Percentiles rank a stretch among this genome's conserved stretches.
Conservation (phyloP, 2,329 filamentous ascomycete genomes). For the Macrophomina pseudophaseolina region DNA sequence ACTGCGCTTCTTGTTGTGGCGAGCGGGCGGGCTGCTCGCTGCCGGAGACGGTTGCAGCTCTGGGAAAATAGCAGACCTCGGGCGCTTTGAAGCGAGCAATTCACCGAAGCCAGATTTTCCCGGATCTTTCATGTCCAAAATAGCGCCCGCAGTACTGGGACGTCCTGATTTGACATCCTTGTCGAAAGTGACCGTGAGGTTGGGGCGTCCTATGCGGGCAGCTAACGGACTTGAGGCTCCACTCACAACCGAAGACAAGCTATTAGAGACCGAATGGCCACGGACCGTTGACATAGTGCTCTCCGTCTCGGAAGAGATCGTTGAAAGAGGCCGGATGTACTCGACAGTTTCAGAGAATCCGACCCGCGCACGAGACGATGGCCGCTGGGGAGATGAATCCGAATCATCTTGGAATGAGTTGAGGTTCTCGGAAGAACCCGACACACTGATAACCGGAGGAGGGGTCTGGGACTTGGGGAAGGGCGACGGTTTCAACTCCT, state of each 20-base stretch:
- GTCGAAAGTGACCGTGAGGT: conserved; percentile 48
- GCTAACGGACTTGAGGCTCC: conserved; percentile 55
- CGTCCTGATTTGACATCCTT: conserved; percentile 48
- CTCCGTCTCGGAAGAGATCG: conserved; percentile 83
- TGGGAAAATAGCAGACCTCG: conserved; percentile 43
- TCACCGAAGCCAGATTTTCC: conserved; percentile 36
- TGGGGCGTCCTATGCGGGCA: conserved; percentile 47
- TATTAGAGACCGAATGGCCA: conserved; percentile 76
- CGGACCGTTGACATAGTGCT: conserved; percentile 73
- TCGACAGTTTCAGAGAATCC: conserved; percentile 85
- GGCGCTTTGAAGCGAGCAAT: conserved; percentile 39
- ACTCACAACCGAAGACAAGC: conserved; percentile 78
- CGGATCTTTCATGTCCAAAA: conserved; percentile 57
- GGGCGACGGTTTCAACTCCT: conserved; percentile 14
- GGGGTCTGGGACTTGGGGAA: conserved; percentile 13
- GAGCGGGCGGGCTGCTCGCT: conserved; percentile 31
- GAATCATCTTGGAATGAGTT: conserved; percentile 37
- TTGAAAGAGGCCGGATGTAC: conserved; percentile 80
- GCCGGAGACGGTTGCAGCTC: conserved; percentile 29
- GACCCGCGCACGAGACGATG: conserved; percentile 67
- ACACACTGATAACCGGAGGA: conserved; percentile 43
- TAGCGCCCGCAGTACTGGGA: conserved; percentile 74
- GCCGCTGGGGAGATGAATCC: conserved; percentile 41
- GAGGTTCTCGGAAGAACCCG: conserved; percentile 31
- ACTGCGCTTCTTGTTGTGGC: conserved; percentile 40